These are phyloP conservation scores for Neurospora cerealis DNA, from an alignment of 495 filamentous ascomycete genomes.

Conservation along the genomic window DNA sequence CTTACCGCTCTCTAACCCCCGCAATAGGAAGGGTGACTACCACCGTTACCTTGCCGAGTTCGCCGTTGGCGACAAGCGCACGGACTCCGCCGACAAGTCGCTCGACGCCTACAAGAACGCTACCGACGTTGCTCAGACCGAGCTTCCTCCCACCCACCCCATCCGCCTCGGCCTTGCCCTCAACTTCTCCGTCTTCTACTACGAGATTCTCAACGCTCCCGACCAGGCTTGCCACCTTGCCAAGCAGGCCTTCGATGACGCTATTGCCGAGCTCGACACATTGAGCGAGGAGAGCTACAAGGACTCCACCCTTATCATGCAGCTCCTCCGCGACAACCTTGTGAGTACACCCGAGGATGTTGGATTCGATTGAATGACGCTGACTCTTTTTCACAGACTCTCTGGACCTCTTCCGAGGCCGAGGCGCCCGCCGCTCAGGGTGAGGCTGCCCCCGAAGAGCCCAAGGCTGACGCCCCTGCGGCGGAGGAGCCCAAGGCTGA, in stretches of 20 bases:
- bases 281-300: constrained; percentile 99
- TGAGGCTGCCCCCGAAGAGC: constrained; percentile 48
- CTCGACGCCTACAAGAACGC: constrained; percentile 95
- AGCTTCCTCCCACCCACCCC: constrained; percentile 95
- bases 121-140: constrained; percentile 95
- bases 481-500: constrained; percentile 43
- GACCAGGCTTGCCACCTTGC: constrained; percentile 98
- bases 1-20: constrained; percentile 17
- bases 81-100: constrained; percentile 89
- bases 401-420: constrained; percentile 98
- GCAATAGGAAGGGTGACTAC: constrained; percentile 94
- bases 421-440: constrained; percentile 59
- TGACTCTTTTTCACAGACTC: constrained; percentile 50
- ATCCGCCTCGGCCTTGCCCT: constrained; percentile 97
- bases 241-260: constrained; percentile 99
- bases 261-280: constrained; percentile 96
- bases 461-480: constrained; percentile 32
- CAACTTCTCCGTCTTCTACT: constrained; percentile 99
- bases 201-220: constrained; percentile 98
- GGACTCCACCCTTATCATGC: constrained; percentile 99
- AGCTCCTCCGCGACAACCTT: constrained; percentile 96
- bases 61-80: constrained; percentile 93
- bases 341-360: constrained; percentile 43
- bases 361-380: constrained; percentile 5
- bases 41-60: constrained; percentile 99